These are phyloP conservation scores for Orbilia quercus DNA, from an alignment of 2,329 filamentous ascomycete genomes.

Conservation along the genomic window DNA sequence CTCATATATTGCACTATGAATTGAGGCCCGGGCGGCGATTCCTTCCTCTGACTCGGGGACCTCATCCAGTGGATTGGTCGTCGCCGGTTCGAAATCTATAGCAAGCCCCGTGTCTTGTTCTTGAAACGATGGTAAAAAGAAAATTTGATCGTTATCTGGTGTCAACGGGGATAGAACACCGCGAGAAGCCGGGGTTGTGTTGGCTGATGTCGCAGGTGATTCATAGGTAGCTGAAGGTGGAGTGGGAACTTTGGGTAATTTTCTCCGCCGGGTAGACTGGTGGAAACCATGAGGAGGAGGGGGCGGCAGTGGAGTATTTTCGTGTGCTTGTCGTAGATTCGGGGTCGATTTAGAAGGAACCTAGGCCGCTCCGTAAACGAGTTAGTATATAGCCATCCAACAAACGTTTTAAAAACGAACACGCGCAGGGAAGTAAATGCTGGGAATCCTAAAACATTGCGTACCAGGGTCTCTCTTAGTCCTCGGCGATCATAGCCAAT, in stretches of 20 bases:
- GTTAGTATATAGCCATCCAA: background rate
- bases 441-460: slow-evolving; percentile 5
- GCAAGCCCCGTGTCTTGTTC: slow-evolving; percentile 29
- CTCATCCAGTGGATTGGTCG: background rate
- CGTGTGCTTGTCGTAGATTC: slow-evolving; percentile 16
- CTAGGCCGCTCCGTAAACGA: background rate
- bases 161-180: slow-evolving; percentile 22
- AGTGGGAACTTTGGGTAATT: background rate
- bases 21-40: background rate
- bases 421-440: too few species aligned
- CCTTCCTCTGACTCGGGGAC: background rate
- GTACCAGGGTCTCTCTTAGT: slow-evolving; percentile 12
- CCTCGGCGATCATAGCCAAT: background rate
- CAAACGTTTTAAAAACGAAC: background rate
- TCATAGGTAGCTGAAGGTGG: background rate
- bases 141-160: slow-evolving; percentile 21
- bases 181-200: background rate
- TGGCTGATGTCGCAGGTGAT: background rate
- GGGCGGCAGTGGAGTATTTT: slow-evolving; percentile 19
- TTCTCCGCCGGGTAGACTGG: background rate
- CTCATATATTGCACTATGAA: slow-evolving; percentile 21
- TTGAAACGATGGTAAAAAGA: slow-evolving; percentile 42
- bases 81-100: slow-evolving; percentile 36
- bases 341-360: slow-evolving; percentile 26
- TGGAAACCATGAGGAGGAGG: slow-evolving; percentile 2